Evolutionary conservation across 2,329 filamentous ascomycete species (phyloP).

Genomic region (Xylaria arbuscula): DNA sequence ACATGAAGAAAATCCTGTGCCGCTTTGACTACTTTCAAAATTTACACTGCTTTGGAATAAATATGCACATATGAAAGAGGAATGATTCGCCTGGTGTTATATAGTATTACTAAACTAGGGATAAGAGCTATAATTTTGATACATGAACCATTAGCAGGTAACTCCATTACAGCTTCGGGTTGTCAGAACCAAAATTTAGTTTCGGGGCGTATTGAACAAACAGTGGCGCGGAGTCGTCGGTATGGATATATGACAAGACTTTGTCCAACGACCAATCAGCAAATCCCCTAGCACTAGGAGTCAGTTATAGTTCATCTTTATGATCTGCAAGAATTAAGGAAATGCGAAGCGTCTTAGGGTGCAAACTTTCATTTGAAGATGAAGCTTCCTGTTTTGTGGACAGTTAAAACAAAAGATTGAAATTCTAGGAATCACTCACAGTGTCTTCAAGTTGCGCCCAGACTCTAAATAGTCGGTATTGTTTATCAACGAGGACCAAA

Average conservation of each 20-base stretch:
- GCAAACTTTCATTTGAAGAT: neutral
- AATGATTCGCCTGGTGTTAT: too few species aligned
- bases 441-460: slow-evolving; percentile 28
- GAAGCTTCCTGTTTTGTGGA: too few species aligned
- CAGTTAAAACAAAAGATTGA: too few species aligned
- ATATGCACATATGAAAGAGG: neutral
- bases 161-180: slow-evolving; percentile 8
- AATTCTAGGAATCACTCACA: neutral
- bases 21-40: too few species aligned
- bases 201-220: neutral
- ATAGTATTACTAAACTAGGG: too few species aligned
- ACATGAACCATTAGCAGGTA: neutral
- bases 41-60: neutral
- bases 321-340: neutral
- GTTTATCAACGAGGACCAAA: slow-evolving; percentile 34
- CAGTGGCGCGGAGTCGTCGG: neutral
- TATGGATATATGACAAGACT: slow-evolving; percentile 16
- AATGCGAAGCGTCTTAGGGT: neutral
- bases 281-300: slow-evolving; percentile 11
- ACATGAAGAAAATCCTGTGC: neutral
- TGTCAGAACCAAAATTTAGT: neutral
- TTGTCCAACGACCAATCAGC: slow-evolving; percentile 24
- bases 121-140: neutral
- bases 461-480: slow-evolving; percentile 28
- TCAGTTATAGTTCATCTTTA: neutral